phyloP scores from a whole-genome alignment of 768 basidiomycete genomes.

The Termitomyces sp. region DNA sequence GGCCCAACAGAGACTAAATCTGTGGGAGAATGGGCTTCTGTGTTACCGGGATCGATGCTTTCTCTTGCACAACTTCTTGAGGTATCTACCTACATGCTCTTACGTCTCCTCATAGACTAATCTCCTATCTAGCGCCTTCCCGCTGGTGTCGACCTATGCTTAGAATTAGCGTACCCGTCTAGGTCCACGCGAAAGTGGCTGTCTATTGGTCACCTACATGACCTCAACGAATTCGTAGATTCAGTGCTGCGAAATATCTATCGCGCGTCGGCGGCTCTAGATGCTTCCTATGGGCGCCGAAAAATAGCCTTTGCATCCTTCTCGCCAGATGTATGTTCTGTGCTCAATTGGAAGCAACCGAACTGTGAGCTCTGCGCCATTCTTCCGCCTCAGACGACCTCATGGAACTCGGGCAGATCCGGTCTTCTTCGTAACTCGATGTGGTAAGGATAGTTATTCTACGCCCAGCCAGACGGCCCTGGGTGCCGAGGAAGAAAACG shows the following conservation, averaged over 20 bases:
- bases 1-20: conserved; percentile 23
- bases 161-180: conserved; percentile 80
- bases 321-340: conserved; percentile 83
- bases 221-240: conserved; percentile 82
- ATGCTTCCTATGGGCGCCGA: conserved; percentile 51
- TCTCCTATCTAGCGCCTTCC: conserved; percentile 46
- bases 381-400: neutral
- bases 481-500: conserved; percentile 34
- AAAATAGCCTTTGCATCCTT: conserved; percentile 92
- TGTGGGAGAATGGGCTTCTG: conserved; percentile 38
- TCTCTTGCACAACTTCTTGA: conserved; percentile 72
- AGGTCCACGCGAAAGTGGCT: conserved; percentile 36
- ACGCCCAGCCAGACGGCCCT: conserved; percentile 32
- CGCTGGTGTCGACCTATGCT: conserved; percentile 60
- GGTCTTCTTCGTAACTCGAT: conserved; percentile 89
- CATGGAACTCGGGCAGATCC: conserved; percentile 55
- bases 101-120: neutral
- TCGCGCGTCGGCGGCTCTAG: conserved; percentile 48
- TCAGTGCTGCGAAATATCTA: conserved; percentile 81
- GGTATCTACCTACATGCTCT: conserved; percentile 30
- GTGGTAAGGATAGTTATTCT: conserved; percentile 52
- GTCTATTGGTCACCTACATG: conserved; percentile 45
- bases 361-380: conserved; percentile 63
- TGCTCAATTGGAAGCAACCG: conserved; percentile 98
- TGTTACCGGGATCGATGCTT: conserved; percentile 52